Evolutionary conservation across 345 rosid genomes (phyloP), one percentile per base, ranked within the genome.

Genomic region (Bretschneidera sinensis): DNA sequence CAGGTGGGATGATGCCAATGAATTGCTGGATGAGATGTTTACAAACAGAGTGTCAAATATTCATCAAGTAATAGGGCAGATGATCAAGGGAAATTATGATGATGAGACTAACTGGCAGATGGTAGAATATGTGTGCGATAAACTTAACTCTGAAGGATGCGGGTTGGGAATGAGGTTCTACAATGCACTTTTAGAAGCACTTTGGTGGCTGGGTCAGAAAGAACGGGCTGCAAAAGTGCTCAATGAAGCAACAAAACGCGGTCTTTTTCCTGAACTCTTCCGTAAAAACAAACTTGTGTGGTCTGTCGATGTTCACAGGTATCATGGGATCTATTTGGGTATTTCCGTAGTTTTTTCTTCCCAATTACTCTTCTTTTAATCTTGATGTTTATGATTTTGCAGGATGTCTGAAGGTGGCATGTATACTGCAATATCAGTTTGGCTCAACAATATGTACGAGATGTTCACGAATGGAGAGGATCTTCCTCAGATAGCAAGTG

Each of bases 351-450:
- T 67, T 48, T 34, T 52, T 33, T 67, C 54, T 57, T 65, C 66
- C 48, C 25, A 55, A 54, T 60, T 48, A 21, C 24, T 65, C 60
- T 64, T 59, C 18, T 60, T 64, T 60, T 18, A 70, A 43, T 60
- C 14, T 66, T 72, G 43, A 71, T 56, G 21, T 70, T 55, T 47
- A 20, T 62, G 63, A 24, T 67, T 70, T 70, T 67, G 31, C 83
- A 94, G 99, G 75, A 83, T 90, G 90, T 94, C 86, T 81, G 95
- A 87, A 80, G 99, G 97, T 58, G 79, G 86, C 65, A 85, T 85
- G 66, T 84, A 66, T 62, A 78, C 92, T 6, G 85, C 99, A 34
- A 47, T 90, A 55, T 88, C 92, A 28, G 73, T 90, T 61, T 94
- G 96, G 99, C 76, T 90, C 50, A 86, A 89, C 61, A 52, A 81